Evolutionary conservation across 2,329 filamentous ascomycete genomes (phyloP), one percentile per base, ranked within the genome.

Genomic region (Mycosphaerella arachidis): DNA sequence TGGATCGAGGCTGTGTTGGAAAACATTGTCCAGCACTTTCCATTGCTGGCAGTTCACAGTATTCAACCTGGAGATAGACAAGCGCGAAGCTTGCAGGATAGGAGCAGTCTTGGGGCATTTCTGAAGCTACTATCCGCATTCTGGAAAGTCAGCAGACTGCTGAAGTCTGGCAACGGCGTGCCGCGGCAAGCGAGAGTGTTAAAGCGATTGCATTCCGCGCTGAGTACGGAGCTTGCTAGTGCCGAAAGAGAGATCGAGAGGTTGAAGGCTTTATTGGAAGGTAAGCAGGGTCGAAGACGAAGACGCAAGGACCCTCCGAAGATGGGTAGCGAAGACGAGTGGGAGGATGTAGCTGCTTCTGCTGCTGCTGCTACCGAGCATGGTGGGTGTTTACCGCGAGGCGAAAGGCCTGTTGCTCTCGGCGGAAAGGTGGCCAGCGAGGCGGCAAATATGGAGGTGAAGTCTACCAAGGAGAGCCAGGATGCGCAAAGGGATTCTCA

Each of bases 191-290:
- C 60, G 40, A 50, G 43, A 33, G n/a, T 62, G 50, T 37, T 64
- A 40, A 52, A 43, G 40, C 57, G 52, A 4, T 4, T 62, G 45
- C 20, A 48, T 40, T 40, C 31, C 3, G 30, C 35, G 29, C 33
- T 65, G 30, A 16, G 27, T 2, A 20, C n/a, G n/a, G 58, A 61
- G 10, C 0, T 59, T 9, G n/a, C 13, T n/a, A 52, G 10, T 20
- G 60, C 56, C 29, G 53, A 43, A 51, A 56, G 50, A 20, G 56
- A 65, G 40, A 48, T 65, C 10, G 53, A 57, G 20, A 50, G 62
- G 18, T 30, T 64, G 60, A 62, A 31, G 30, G 46, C 20, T 20
- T 10, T 27, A 20, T 31, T 43, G 35, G 50, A 58, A 46, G 56
- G 53, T 24, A 50, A 53, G 46, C 53, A 40, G 4, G 16, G 30